Evolutionary conservation across 2,329 filamentous ascomycete genomes (phyloP), one percentile per base, ranked within the genome.

Genomic region (Exophiala viscosa): DNA sequence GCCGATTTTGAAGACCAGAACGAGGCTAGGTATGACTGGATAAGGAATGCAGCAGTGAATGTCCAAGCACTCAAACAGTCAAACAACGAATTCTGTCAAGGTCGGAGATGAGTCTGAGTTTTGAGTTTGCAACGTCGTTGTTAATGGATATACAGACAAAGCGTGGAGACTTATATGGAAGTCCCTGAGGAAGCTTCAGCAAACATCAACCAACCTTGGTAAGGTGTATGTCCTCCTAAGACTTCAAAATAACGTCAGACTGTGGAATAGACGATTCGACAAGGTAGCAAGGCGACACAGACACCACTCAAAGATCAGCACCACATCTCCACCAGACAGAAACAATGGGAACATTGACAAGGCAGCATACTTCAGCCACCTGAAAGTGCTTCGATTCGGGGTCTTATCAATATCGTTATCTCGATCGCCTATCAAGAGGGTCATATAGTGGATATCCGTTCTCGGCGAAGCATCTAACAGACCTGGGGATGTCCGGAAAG

Each of bases 351-450:
- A 51, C 28, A 39, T 45, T 42, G 33, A 43, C 18, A 43, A 40
- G 36, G 20, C 31, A 52, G 40, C 40, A 10, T 36, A 32, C 32
- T 31, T 10, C 38, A 43, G 42, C 32, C 43, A 44, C 43, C 32
- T 40, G 34, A 10, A 14, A 31, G 33, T 48, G 49, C 50, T 48
- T 50, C 51, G 48, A 35, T 48, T 39, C 46, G 36, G 32, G 41
- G 42, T 46, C 51, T 60, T 55, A 57, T 60, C 52, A 51, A 32
- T 36, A 14, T 15, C 39, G 52, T 57, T 52, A 62, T 59, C 43
- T 55, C 52, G 55, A 59, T 60, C 15, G 45, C 52, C 48, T 54
- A 57, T 50, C 47, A 45, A 36, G 17, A 45, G 46, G 17, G 36
- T 32, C 39, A 36, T 50, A 50, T 45, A 17, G 48, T 51, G 47